Conservation (phyloP, 305 asterid genomes). For the Stenogyne calaminthoides region DNA sequence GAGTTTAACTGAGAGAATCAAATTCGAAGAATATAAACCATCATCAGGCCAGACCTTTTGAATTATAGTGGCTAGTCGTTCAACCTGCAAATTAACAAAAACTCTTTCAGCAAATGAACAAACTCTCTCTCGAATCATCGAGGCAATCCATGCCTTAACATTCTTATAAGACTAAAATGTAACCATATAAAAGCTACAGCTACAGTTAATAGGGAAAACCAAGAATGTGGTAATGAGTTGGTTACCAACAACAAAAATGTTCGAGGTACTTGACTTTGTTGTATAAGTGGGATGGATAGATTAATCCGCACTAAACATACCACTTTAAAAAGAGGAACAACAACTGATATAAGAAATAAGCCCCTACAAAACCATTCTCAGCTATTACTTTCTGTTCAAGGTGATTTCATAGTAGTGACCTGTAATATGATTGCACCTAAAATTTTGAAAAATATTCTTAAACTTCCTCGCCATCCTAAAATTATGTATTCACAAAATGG, state of each 20-base stretch:
- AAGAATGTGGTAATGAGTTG: constrained; percentile 7
- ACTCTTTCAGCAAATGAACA: constrained; percentile 9
- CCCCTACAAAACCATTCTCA: constrained; percentile 17
- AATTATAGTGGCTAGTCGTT: constrained; percentile 62
- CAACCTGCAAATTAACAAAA: constrained; percentile 57
- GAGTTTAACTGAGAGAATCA: constrained; percentile 34
- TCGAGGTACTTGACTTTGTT: neutral
- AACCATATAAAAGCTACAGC: neutral
- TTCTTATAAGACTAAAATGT: neutral
- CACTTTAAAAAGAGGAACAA: neutral
- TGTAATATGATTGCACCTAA: too few relatives aligned
- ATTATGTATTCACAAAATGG: neutral
- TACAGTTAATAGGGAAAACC: neutral
- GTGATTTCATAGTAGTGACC: too few relatives aligned
- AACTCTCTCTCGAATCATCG: neutral
- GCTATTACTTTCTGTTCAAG: too few relatives aligned
- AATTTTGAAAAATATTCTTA: too few relatives aligned
- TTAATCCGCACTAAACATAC: neutral
- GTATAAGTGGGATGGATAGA: neutral
- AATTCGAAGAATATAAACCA: constrained; percentile 31
- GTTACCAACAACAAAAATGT: neutral
- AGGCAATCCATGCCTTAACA: neutral
- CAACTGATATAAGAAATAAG: neutral
- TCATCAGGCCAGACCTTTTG: constrained; percentile 53
- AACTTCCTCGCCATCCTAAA: too few relatives aligned